Conservation (phyloP, 2,329 filamentous ascomycete species). For the Keithomyces neogunnii region DNA sequence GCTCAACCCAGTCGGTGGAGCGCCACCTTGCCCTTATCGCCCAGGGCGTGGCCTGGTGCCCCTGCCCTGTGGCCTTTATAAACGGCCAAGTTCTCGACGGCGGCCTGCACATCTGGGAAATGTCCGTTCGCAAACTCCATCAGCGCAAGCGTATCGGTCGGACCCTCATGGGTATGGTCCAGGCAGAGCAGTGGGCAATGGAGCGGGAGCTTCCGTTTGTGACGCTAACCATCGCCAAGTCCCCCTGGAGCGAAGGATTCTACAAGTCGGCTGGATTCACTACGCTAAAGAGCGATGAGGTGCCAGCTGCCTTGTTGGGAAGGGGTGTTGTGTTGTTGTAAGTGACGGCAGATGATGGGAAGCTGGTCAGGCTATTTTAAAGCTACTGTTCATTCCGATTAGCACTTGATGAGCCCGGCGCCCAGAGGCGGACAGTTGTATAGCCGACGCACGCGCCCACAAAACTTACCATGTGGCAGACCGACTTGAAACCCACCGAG, state of each 20-base stretch:
- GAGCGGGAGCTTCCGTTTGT: slow-evolving; percentile 1
- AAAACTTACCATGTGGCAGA: no score
- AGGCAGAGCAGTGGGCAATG: background rate
- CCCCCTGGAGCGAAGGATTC: slow-evolving; percentile 9
- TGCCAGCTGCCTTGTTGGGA: background rate
- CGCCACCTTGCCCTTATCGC: slow-evolving; percentile 7
- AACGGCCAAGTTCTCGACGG: slow-evolving; percentile 8
- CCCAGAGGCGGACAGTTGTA: no score
- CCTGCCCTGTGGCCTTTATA: background rate
- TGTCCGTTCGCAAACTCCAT: slow-evolving; percentile 5
- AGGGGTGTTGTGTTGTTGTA: background rate
- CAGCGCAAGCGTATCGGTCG: slow-evolving; percentile 8
- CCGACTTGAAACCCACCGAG: no score
- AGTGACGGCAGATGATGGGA: background rate
- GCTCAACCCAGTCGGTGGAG: slow-evolving; percentile 4
- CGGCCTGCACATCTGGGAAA: slow-evolving; percentile 10
- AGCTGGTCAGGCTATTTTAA: background rate
- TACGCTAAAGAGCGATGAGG: background rate
- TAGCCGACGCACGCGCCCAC: no score
- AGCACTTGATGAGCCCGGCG: no score
- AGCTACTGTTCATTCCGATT: background rate
- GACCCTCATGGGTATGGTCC: slow-evolving; percentile 3
- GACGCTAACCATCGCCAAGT: slow-evolving; percentile 8
- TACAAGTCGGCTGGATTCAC: slow-evolving; percentile 5
- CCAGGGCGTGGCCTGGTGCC: slow-evolving; percentile 5